Conservation (phyloP, 2,329 filamentous ascomycete genomes). For the Aspergillus awamori region DNA sequence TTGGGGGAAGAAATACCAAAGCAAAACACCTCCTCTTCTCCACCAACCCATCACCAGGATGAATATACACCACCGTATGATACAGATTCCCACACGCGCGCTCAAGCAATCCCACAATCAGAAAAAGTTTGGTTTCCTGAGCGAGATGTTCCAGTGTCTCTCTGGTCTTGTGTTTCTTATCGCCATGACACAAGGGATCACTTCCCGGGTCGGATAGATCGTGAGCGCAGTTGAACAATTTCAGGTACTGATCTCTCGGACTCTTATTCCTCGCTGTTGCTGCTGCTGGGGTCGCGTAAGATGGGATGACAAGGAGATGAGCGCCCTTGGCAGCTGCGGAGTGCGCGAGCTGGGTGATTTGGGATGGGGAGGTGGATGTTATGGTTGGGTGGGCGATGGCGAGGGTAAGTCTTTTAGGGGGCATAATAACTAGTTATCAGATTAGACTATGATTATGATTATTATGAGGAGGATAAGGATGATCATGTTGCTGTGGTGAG, state of each 20-base stretch:
- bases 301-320: slow-evolving; percentile 78
- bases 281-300: too few species aligned
- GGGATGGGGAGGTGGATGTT: slow-evolving; percentile 63
- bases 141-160: slow-evolving; percentile 73
- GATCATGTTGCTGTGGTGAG: not conserved
- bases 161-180: too few species aligned
- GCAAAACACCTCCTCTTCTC: slow-evolving; percentile 92
- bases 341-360: slow-evolving; percentile 59
- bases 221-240: too few species aligned
- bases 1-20: too few species aligned
- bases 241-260: too few species aligned
- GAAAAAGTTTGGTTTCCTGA: slow-evolving; percentile 74
- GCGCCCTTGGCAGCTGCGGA: slow-evolving; percentile 57
- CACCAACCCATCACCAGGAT: slow-evolving; percentile 69
- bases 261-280: too few species aligned
- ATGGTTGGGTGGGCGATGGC: slow-evolving; percentile 48
- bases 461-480: not conserved
- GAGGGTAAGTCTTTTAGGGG: slow-evolving; percentile 42
- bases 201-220: too few species aligned
- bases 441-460: not conserved
- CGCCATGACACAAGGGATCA: too few species aligned
- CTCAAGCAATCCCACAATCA: slow-evolving; percentile 80
- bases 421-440: slow-evolving; percentile 32
- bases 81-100: slow-evolving; percentile 79
- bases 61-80: slow-evolving; percentile 80